phyloP scores from a whole-genome alignment of 169 alveolate species.

The Plasmodium knowlesi region DNA sequence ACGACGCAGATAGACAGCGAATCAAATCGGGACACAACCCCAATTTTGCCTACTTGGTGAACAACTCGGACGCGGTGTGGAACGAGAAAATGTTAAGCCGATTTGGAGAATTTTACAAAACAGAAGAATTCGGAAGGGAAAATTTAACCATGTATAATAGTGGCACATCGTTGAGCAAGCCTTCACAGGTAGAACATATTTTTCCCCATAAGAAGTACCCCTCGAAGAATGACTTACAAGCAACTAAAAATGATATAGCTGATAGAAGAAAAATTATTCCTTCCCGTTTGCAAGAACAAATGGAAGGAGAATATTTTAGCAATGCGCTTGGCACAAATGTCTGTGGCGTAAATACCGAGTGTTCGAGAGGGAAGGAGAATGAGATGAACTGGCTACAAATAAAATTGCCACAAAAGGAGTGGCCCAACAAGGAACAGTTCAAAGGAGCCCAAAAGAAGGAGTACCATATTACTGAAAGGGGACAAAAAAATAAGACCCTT shows the following conservation, averaged over 20 bases:
- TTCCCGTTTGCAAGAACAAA: neutral
- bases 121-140: slow-evolving; percentile 1
- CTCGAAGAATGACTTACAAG: neutral
- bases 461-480: neutral
- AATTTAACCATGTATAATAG: neutral
- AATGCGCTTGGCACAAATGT: neutral
- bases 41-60: neutral
- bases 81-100: neutral
- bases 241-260: neutral
- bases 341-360: neutral
- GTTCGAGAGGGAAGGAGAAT: neutral
- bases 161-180: neutral
- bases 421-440: neutral
- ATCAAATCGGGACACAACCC: neutral
- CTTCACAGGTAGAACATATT: neutral
- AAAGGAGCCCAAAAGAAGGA: neutral
- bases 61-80: neutral
- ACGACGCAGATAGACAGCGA: neutral
- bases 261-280: neutral
- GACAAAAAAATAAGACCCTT: neutral
- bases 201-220: neutral
- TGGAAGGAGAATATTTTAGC: neutral
- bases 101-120: neutral
- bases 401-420: neutral
- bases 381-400: neutral